Percentiles rank a stretch among this genome's conserved stretches.
These are phyloP conservation scores for Solanum peruvianum DNA, from an alignment of 257 asterid species.

Conservation along the genomic window DNA sequence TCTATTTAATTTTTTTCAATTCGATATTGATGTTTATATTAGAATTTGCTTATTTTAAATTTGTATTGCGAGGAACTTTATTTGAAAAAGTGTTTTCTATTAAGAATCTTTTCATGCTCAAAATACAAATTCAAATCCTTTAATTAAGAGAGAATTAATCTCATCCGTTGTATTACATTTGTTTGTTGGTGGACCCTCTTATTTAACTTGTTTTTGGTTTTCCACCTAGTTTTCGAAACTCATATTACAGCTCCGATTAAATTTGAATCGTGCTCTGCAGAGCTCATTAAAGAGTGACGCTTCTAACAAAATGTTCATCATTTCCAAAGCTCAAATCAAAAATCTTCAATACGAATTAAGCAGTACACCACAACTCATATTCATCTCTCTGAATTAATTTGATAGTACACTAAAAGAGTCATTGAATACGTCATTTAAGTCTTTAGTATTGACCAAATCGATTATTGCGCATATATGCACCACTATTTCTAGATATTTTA, in stretches of 20 bases:
- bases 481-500: background rate
- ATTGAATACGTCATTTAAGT: background rate
- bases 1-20: no score
- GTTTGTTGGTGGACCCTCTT: background rate
- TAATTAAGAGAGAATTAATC: no score
- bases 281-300: no score
- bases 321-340: no score
- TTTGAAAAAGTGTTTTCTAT: fast-evolving
- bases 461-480: background rate
- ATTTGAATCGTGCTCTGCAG: no score
- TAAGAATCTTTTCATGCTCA: no score
- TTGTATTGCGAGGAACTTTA: fast-evolving
- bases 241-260: no score
- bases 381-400: background rate
- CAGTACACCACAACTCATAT: no score
- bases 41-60: fast-evolving
- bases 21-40: no score
- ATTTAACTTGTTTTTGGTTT: background rate
- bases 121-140: fast-evolving
- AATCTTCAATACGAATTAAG: fast-evolving
- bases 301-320: no score
- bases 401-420: background rate
- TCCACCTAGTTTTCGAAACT: fast-evolving
- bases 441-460: background rate
- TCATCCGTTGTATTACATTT: no score